A percentile compares a stretch with the other conserved stretches of the same genome.
phyloP scores from a whole-genome alignment of 345 rosid genomes.

The Trapa incisa region DNA sequence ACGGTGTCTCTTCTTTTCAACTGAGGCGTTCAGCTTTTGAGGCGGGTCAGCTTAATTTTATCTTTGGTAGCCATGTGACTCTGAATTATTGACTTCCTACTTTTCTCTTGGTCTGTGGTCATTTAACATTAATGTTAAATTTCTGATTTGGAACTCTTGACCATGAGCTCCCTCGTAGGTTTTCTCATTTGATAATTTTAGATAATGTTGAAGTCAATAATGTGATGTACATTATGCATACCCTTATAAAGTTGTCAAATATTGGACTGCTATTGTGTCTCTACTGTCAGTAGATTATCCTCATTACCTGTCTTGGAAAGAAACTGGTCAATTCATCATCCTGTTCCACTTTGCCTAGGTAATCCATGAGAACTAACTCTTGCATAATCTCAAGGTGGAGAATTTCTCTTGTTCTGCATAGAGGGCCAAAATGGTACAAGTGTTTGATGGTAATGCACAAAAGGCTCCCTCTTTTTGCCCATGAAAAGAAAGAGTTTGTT shows the following conservation, averaged over 20 bases:
- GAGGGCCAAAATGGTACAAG: no score
- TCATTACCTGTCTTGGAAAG: background rate
- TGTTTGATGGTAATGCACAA: no score
- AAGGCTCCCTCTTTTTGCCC: no score
- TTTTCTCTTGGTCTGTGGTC: background rate
- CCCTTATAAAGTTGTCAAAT: no score
- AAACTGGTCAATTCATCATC: background rate
- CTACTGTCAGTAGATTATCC: no score
- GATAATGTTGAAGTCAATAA: no score
- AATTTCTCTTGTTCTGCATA: no score
- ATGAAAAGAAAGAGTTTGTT: background rate
- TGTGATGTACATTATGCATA: no score
- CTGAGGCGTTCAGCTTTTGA: background rate
- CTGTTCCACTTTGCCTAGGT: background rate
- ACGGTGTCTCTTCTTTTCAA: constrained; percentile 1
- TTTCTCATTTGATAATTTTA: no score
- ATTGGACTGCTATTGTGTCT: no score
- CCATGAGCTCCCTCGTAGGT: no score
- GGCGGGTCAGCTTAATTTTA: background rate
- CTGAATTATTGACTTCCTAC: background rate
- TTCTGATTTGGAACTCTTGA: background rate
- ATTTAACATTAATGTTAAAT: background rate
- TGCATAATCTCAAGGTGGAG: background rate
- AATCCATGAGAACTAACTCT: background rate
- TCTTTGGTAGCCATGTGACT: constrained; percentile 9